phyloP scores from a whole-genome alignment of 352 stramenopile genomes.

The Pythium aristosporum region DNA sequence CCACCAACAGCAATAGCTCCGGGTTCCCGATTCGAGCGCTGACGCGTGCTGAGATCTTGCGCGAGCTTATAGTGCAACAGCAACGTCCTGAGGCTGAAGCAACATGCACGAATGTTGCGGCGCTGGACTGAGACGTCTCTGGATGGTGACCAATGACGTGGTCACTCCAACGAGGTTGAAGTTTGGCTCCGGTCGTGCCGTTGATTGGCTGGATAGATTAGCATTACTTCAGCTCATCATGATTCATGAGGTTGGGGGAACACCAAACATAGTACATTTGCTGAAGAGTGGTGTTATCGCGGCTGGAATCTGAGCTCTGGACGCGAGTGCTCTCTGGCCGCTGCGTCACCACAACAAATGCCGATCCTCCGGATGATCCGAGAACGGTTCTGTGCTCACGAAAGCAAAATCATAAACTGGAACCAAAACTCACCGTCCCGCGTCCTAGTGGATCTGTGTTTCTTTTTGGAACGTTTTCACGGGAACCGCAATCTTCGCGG shows the following conservation, averaged over 20 bases:
- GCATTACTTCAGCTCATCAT: too few species aligned
- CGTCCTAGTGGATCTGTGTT: neutral
- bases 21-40: slow-evolving; percentile 38
- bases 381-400: neutral
- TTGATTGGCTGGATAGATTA: neutral
- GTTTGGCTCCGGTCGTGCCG: neutral
- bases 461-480: neutral
- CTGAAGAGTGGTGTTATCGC: neutral
- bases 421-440: neutral
- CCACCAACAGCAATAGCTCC: neutral
- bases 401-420: neutral
- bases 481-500: neutral
- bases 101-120: slow-evolving; percentile 36
- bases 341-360: neutral
- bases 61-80: slow-evolving; percentile 26
- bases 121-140: slow-evolving; percentile 35
- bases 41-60: slow-evolving; percentile 56
- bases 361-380: too few species aligned
- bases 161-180: neutral
- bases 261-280: neutral
- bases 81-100: neutral
- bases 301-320: neutral
- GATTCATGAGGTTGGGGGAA: too few species aligned
- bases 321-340: neutral
- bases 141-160: too few species aligned